Percentiles rank a stretch among this genome's conserved stretches.
These are phyloP conservation scores for Oropetium thomaeum DNA, from an alignment of 176 grass and related monocot genomes.

Conservation along the genomic window DNA sequence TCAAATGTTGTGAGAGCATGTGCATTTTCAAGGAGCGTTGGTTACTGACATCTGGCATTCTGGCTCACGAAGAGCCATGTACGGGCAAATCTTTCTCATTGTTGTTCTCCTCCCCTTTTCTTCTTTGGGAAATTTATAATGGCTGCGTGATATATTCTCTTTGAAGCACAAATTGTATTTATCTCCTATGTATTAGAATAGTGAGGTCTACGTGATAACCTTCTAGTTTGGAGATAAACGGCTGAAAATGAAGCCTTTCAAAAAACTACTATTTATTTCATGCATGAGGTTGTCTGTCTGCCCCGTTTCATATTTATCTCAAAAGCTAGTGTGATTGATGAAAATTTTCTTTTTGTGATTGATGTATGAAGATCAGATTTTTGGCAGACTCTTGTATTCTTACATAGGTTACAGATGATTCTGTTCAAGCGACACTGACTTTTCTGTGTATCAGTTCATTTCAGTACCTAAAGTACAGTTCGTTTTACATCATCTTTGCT, in stretches of 20 bases:
- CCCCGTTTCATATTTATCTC: neutral
- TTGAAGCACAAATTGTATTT: neutral
- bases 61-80: neutral
- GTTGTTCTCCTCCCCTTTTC: neutral
- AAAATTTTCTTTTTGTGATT: no score
- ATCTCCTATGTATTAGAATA: neutral
- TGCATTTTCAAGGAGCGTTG: neutral
- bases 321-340: neutral
- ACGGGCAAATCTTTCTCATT: neutral
- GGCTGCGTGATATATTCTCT: neutral
- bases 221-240: neutral
- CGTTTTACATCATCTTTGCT: no score
- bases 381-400: no score
- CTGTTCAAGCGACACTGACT: no score
- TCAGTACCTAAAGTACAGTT: no score
- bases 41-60: neutral
- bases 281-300: neutral
- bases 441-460: no score
- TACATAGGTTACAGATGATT: no score
- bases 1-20: neutral
- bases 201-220: neutral
- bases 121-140: neutral
- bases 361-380: no score
- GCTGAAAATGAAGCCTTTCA: neutral
- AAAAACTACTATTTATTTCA: neutral